Evolutionary conservation across 2,329 filamentous ascomycete genomes (phyloP), one percentile per base, ranked within the genome.

Genomic region (Emydomyces testavorans): DNA sequence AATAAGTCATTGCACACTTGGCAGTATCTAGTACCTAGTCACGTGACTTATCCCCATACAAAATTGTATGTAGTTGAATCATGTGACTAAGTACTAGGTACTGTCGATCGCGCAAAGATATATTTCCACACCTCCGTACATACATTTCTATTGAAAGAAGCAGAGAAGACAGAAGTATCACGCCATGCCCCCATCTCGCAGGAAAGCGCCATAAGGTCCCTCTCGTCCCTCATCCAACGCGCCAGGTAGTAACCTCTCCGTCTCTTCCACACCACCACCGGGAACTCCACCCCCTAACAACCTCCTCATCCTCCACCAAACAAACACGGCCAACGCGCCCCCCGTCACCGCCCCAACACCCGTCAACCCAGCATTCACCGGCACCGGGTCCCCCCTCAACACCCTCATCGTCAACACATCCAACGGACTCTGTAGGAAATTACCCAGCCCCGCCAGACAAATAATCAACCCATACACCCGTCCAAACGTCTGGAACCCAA

Each of bases 391-490:
- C 11, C 80, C 79, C 16, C 71, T 56, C 56, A 90, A 94, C 0
- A 73, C 72, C 47, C 78, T 72, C 59, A 93, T 83, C 34, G 87
- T 85, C 21, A 92, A 62, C 29, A 82, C 79, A 62, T 94, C 88
- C 24, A 94, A 71, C 0, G 76, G 85, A 4, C 82, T 83, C 65
- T 94, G 87, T 1, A 77, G 78, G 61, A 95, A 88, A 62, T 92
- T 94, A 58, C 86, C 75, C 1, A 94, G 63, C 0, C 89, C 89
- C 0, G 86, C 82, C 2, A 92, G 69, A 63, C 85, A 93, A 57
- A 94, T 94, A 57, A 94, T 86, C 8, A 88, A 75, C 3, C 89
- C 89, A 65, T 94, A 94, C 24, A 94, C 86, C 39, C 84, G 92
- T 34, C 88, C 88, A 57, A 94, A 95, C 0, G 87, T 94, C 48